Conservation (phyloP, 192 early-diverging fungal genomes). For the Backusella mclennaniae region DNA sequence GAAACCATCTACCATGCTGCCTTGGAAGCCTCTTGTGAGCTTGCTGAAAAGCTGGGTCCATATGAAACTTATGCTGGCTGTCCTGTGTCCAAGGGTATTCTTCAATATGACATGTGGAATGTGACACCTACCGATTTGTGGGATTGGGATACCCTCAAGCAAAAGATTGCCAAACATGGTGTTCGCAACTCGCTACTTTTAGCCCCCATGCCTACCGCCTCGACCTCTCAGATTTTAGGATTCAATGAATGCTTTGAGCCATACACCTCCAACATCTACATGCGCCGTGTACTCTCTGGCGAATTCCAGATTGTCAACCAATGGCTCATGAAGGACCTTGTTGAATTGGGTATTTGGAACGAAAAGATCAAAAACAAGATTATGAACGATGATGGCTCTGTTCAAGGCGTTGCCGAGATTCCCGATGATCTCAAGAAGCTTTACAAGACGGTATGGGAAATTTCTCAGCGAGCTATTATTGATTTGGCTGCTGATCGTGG, state of each 20-base stretch:
- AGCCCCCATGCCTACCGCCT: conserved; percentile 98
- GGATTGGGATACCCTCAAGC: conserved; percentile 90
- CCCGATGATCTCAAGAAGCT: conserved; percentile 85
- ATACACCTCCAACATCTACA: conserved; percentile 91
- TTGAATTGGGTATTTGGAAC: conserved; percentile 90
- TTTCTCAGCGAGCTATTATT: conserved; percentile 86
- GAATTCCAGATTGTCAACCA: conserved; percentile 99
- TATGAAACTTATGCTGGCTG: conserved; percentile 89
- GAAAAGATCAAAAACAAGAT: conserved; percentile 93
- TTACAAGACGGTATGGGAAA: conserved; percentile 98
- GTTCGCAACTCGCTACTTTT: conserved; percentile 95
- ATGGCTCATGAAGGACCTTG: conserved; percentile 93
- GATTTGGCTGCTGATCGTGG: conserved; percentile 98
- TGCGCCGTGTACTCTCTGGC: conserved; percentile 92
- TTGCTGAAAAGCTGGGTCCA: conserved; percentile 75
- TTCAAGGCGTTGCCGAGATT: conserved; percentile 76
- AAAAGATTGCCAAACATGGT: conserved; percentile 76
- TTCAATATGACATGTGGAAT: conserved; percentile 96
- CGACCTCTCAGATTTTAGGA: conserved; percentile 96
- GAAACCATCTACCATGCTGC: conserved; percentile 97
- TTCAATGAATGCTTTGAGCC: conserved; percentile 98
- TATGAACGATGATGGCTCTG: conserved; percentile 87
- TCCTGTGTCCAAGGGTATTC: conserved; percentile 83
- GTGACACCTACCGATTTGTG: conserved; percentile 77
- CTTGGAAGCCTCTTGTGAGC: conserved; percentile 88